Conservation (phyloP, 495 filamentous ascomycete genomes). For the Talaromyces borbonicus region DNA sequence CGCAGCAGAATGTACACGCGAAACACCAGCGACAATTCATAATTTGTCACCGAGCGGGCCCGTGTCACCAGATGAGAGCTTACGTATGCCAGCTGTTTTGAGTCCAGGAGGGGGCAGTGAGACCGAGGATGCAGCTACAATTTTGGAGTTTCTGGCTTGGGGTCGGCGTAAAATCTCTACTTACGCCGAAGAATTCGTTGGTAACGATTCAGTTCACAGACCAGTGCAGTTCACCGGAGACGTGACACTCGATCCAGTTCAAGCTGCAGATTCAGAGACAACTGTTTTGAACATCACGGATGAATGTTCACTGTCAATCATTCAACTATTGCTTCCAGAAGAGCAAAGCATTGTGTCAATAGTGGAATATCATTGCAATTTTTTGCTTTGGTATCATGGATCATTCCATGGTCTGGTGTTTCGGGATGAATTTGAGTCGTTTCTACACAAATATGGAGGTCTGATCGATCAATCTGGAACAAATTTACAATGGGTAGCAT, state of each 20-base stretch:
- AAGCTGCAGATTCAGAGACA: neutral
- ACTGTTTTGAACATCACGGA: neutral
- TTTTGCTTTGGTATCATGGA: slow-evolving; percentile 29
- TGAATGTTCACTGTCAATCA: slow-evolving; percentile 14
- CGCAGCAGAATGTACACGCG: slow-evolving; percentile 6
- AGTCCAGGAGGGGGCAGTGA: slow-evolving; percentile 9
- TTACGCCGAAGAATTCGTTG: slow-evolving; percentile 16
- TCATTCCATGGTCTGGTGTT: slow-evolving; percentile 26
- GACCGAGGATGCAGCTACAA: slow-evolving; percentile 30
- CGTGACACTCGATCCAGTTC: slow-evolving; percentile 9
- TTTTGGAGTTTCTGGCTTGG: slow-evolving; percentile 35
- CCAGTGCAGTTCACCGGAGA: slow-evolving; percentile 11
- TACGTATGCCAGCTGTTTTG: neutral
- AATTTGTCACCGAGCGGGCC: neutral
- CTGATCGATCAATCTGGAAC: slow-evolving; percentile 13
- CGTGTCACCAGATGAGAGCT: neutral
- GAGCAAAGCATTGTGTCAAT: slow-evolving; percentile 21
- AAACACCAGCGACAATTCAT: slow-evolving; percentile 1
- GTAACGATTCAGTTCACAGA: slow-evolving; percentile 4
- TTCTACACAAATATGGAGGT: slow-evolving; percentile 18
- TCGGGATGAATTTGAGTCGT: slow-evolving; percentile 18
- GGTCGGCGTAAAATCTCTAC: slow-evolving; percentile 28
- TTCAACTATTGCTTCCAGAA: slow-evolving; percentile 24
- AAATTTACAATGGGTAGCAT: slow-evolving; percentile 29
- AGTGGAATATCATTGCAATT: slow-evolving; percentile 26